Evolutionary conservation across 2,329 filamentous ascomycete species (phyloP).

Genomic region (Sclerotinia sclerotiorum): DNA sequence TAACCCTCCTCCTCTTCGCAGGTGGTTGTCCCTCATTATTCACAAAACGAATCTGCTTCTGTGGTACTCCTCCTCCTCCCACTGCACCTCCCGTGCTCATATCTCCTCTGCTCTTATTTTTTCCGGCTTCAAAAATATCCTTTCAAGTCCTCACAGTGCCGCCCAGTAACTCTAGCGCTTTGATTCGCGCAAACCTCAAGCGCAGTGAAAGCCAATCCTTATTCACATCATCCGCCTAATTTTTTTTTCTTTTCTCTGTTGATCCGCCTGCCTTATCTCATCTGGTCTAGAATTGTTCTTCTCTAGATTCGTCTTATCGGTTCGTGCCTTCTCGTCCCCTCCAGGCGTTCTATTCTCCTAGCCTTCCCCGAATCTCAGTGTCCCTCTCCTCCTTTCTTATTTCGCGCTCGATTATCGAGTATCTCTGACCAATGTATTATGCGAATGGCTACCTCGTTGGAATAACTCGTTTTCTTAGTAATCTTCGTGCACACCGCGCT

Average conservation of each 20-base stretch:
- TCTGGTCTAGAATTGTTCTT: not conserved
- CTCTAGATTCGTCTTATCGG: not conserved
- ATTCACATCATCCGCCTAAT: constrained; percentile 5
- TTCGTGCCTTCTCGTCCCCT: not conserved
- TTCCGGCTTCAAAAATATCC: not conserved
- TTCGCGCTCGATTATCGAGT: not conserved
- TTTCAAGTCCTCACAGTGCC: not conserved
- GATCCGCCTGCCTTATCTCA: not conserved
- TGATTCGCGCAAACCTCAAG: constrained; percentile 12
- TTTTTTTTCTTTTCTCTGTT: not conserved
- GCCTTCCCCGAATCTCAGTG: not conserved
- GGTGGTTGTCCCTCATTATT: constrained; percentile 80
- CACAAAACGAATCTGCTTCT: constrained; percentile 72
- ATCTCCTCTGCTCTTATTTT: not conserved
- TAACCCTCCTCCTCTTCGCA: constrained; percentile 75
- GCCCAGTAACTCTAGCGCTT: not conserved
- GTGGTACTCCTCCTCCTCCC: not conserved
- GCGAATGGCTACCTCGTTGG: not conserved
- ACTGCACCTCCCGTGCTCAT: constrained; percentile 16
- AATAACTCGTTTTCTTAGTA: too few relatives aligned
- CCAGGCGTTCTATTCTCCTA: not conserved
- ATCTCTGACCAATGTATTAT: not conserved
- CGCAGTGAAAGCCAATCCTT: not conserved
- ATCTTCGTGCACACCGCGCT: not conserved
- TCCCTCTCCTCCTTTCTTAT: not conserved